Percentiles rank a stretch among this genome's conserved stretches.
phyloP scores from a whole-genome alignment of 2,329 filamentous ascomycete genomes.

The Exophiala dermatitidis region DNA sequence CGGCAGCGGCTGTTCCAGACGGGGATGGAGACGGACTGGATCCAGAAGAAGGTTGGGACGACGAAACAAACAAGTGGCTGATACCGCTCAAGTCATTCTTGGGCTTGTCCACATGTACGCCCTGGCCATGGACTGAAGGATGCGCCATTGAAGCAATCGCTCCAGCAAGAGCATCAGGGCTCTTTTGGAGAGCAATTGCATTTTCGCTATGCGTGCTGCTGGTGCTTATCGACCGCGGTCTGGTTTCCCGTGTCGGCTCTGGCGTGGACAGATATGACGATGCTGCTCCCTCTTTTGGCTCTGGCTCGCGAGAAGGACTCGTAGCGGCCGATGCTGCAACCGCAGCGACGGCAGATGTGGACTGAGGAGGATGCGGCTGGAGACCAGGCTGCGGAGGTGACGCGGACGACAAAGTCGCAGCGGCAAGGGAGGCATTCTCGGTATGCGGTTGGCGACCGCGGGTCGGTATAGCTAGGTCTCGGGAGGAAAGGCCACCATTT shows the following conservation, averaged over 20 bases:
- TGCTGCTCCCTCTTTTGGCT: slow-evolving; percentile 7
- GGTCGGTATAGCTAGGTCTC: slow-evolving; percentile 3
- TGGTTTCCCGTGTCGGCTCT: slow-evolving; percentile 4
- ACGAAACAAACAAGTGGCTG: slow-evolving; percentile 3
- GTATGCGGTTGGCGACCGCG: slow-evolving; percentile 12
- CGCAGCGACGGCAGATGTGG: slow-evolving; percentile 23
- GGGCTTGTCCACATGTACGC: slow-evolving; percentile 8
- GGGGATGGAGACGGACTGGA: slow-evolving; percentile 9
- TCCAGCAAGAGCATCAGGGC: slow-evolving; percentile 18
- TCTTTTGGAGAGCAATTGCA: slow-evolving; percentile 7
- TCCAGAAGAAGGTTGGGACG: slow-evolving; percentile 5
- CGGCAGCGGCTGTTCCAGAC: slow-evolving; percentile 15
- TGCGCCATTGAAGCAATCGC: slow-evolving; percentile 19
- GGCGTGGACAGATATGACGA: slow-evolving; percentile 9
- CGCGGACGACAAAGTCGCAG: slow-evolving; percentile 4
- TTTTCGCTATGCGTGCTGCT: slow-evolving; percentile 10
- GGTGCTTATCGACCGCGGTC: slow-evolving; percentile 17
- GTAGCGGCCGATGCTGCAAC: slow-evolving; percentile 20
- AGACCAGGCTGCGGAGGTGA: slow-evolving; percentile 11
- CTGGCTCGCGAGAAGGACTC: slow-evolving; percentile 19
- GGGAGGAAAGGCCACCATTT: slow-evolving; percentile 1
- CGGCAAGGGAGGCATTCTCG: slow-evolving; percentile 8
- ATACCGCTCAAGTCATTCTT: slow-evolving; percentile 12
- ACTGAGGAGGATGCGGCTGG: slow-evolving; percentile 14
- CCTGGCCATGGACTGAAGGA: slow-evolving; percentile 6